phyloP scores from a whole-genome alignment of 2,329 filamentous ascomycete genomes.

The Beauveria pseudobassiana region DNA sequence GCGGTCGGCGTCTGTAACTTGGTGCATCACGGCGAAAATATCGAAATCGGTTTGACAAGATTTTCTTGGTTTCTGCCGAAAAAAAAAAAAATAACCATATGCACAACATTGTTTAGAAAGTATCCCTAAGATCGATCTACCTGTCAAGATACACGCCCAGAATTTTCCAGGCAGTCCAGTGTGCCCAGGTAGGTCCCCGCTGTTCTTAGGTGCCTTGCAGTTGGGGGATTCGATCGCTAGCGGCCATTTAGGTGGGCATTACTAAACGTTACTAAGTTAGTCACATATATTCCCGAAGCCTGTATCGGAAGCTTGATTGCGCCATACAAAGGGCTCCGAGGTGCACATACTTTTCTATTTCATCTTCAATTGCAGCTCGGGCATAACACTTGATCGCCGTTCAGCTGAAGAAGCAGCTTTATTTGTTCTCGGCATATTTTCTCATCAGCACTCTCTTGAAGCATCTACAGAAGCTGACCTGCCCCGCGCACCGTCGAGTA shows the following conservation, averaged over 20 bases:
- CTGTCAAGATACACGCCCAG: neutral
- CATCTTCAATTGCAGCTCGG: neutral
- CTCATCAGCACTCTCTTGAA: neutral
- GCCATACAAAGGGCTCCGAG: neutral
- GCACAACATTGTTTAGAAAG: too few relatives aligned
- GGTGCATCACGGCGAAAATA: too few relatives aligned
- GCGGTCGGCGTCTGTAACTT: neutral
- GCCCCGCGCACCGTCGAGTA: neutral
- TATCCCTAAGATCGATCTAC: too few relatives aligned
- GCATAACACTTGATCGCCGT: neutral
- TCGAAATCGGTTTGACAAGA: too few relatives aligned
- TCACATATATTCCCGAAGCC: conserved; percentile 6
- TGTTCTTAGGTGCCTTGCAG: neutral
- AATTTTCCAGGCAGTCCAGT: neutral
- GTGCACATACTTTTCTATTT: neutral
- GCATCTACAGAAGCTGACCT: neutral
- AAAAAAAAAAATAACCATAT: too few relatives aligned
- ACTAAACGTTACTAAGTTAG: conserved; percentile 2
- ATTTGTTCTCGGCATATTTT: neutral
- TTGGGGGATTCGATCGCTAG: neutral
- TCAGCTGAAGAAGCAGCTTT: neutral
- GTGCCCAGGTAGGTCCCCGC: neutral
- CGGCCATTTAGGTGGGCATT: neutral
- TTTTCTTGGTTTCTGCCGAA: too few relatives aligned
- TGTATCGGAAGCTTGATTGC: conserved; percentile 10